phyloP scores from a whole-genome alignment of 1,139 yeast genomes.

The Meyerozyma athensensis region DNA sequence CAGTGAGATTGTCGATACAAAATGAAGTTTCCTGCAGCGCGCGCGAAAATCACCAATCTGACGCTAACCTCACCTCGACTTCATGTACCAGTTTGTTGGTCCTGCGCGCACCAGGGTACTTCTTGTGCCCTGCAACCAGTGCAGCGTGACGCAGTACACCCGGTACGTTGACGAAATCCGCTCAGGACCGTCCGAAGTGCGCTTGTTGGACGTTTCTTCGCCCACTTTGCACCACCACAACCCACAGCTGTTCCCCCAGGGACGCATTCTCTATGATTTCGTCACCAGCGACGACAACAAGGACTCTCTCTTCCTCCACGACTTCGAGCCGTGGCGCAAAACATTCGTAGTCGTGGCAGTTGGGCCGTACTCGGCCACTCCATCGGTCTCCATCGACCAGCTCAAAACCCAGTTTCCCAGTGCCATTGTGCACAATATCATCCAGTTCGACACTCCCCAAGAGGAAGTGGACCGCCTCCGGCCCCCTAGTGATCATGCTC shows the following conservation, averaged over 20 bases:
- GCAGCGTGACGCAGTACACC: constrained; percentile 45
- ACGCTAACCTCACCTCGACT: not conserved
- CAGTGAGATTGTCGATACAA: not conserved
- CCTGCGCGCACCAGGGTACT: constrained; percentile 68
- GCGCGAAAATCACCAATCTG: not conserved
- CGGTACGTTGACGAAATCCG: constrained; percentile 43
- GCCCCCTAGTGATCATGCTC: constrained; percentile 18
- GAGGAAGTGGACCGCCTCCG: constrained; percentile 13
- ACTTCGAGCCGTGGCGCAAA: constrained; percentile 85
- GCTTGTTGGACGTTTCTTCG: constrained; percentile 73
- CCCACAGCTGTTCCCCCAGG: constrained; percentile 82
- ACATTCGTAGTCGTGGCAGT: constrained; percentile 66
- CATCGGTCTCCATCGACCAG: constrained; percentile 8
- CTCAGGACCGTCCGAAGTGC: constrained; percentile 46
- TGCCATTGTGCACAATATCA: constrained; percentile 57
- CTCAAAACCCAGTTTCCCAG: constrained; percentile 42
- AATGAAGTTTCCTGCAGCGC: constrained; percentile 17
- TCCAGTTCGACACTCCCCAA: constrained; percentile 54
- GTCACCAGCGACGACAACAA: constrained; percentile 45
- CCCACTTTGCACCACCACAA: constrained; percentile 57
- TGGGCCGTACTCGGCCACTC: constrained; percentile 37
- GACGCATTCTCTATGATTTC: constrained; percentile 61
- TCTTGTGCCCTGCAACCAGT: constrained; percentile 65
- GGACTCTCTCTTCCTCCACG: constrained; percentile 65
- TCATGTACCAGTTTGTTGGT: constrained; percentile 7